A percentile compares a stretch with the other conserved stretches of the same genome.
Evolutionary conservation across 345 rosid species (phyloP).

Genomic region (Cardamine resedifolia): DNA sequence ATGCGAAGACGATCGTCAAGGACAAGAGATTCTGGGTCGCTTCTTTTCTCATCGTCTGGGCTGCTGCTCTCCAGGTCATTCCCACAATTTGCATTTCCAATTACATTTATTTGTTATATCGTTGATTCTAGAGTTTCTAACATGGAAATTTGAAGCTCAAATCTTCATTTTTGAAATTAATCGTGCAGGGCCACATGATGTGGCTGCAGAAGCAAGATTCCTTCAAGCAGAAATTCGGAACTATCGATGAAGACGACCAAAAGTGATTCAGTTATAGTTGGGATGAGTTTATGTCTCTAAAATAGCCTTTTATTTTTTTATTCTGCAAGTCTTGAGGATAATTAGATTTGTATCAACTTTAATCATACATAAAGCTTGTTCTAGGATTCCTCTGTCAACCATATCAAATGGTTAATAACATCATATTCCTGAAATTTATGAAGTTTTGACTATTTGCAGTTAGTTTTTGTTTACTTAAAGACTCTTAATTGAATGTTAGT

Average conservation of each 20-base stretch:
- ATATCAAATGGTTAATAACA: no score
- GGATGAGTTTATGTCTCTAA: no score
- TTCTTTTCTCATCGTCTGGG: conserved; percentile 77
- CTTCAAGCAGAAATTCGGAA: conserved; percentile 69
- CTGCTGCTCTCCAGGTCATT: conserved; percentile 84
- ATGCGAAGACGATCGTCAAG: conserved; percentile 59
- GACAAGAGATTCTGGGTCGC: conserved; percentile 89
- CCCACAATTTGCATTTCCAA: neutral
- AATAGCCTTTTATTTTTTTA: no score
- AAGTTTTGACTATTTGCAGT: no score
- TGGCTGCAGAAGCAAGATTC: conserved; percentile 90
- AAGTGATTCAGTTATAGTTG: conserved; percentile 7
- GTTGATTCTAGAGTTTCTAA: no score
- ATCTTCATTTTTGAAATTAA: no score
- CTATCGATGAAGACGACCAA: conserved; percentile 28
- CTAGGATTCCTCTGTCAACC: no score
- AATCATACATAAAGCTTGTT: no score
- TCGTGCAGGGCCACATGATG: conserved; percentile 91
- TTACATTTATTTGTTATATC: no score
- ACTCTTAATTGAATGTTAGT: no score
- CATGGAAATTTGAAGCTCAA: neutral
- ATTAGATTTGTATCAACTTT: neutral
- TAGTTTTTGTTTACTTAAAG: no score
- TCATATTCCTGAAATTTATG: no score
- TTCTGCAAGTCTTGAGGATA: neutral